Percentiles rank a stretch among this genome's conserved stretches.
These are phyloP conservation scores for Saturnispora besseyi DNA, from an alignment of 805 yeast genomes.

Conservation along the genomic window DNA sequence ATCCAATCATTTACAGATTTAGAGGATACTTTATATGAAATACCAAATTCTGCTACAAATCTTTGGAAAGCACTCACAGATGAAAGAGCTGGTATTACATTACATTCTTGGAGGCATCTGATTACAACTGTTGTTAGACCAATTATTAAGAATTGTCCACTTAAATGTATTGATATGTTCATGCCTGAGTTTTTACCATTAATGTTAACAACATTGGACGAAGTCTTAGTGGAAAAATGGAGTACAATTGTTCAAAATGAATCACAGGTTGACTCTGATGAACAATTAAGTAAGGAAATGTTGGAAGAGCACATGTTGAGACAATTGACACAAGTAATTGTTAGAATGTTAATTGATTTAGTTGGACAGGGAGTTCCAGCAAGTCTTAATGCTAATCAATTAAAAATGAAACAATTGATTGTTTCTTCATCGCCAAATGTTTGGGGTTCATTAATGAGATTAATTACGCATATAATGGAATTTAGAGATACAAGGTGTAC, in stretches of 20 bases:
- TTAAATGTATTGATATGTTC: slow-evolving; percentile 53
- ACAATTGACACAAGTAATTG: slow-evolving; percentile 88
- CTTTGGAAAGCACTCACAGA: slow-evolving; percentile 86
- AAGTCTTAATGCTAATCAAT: slow-evolving; percentile 46
- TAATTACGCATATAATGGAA: slow-evolving; percentile 66
- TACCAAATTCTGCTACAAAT: slow-evolving; percentile 68
- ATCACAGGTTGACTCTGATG: slow-evolving; percentile 50
- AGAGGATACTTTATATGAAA: slow-evolving; percentile 80
- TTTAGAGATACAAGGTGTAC: slow-evolving; percentile 90
- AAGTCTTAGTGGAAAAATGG: slow-evolving; percentile 72
- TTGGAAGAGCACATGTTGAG: slow-evolving; percentile 92
- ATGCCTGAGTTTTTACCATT: slow-evolving; percentile 73
- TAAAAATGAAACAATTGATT: slow-evolving; percentile 57
- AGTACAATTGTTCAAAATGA: slow-evolving; percentile 52
- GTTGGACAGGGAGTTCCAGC: slow-evolving; percentile 63
- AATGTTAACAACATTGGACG: slow-evolving; percentile 63
- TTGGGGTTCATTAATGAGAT: slow-evolving; percentile 60
- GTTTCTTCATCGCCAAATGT: slow-evolving; percentile 55
- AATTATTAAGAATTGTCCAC: slow-evolving; percentile 83
- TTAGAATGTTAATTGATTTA: slow-evolving; percentile 74
- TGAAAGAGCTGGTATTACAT: slow-evolving; percentile 73
- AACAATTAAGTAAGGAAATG: slow-evolving; percentile 91
- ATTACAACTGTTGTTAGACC: slow-evolving; percentile 81
- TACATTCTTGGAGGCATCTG: slow-evolving; percentile 97
- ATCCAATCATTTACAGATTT: slow-evolving; percentile 82